A percentile compares a stretch with the other conserved stretches of the same genome.
phyloP scores from a whole-genome alignment of 441 rosid species.

The Euphorbia corollata region DNA sequence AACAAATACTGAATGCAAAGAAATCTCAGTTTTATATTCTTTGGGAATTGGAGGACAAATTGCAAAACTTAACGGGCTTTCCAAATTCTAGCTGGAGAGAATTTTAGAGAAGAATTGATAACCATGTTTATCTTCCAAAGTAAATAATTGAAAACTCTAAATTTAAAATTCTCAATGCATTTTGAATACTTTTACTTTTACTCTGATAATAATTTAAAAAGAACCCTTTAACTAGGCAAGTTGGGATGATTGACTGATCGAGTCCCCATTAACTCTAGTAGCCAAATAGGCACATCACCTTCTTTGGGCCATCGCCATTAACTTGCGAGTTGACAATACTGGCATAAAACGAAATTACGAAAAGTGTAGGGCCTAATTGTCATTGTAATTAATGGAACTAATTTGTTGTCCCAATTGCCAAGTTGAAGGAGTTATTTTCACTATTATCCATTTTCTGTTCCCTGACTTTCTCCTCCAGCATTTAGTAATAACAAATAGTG shows the following conservation, averaged over 20 bases:
- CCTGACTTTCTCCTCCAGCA: background rate
- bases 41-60: too few relatives aligned
- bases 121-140: too few relatives aligned
- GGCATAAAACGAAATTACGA: background rate
- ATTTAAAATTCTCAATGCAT: too few relatives aligned
- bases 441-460: background rate
- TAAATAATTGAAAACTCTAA: too few relatives aligned
- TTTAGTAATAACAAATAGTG: background rate
- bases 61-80: too few relatives aligned
- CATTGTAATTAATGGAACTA: background rate
- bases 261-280: background rate
- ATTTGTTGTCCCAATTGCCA: background rate
- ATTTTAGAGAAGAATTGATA: too few relatives aligned
- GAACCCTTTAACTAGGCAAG: background rate
- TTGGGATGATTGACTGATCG: background rate
- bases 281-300: too few relatives aligned
- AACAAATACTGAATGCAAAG: too few relatives aligned
- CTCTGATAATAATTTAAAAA: background rate
- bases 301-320: too few relatives aligned
- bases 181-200: too few relatives aligned
- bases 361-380: background rate
- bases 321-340: background rate
- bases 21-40: too few relatives aligned
- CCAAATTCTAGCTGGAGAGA: too few relatives aligned
- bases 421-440: background rate